Percentiles rank a stretch among this genome's conserved stretches.
Evolutionary conservation across 306 rosid genomes (phyloP).

Genomic region (Hylodesmum podocarpum): DNA sequence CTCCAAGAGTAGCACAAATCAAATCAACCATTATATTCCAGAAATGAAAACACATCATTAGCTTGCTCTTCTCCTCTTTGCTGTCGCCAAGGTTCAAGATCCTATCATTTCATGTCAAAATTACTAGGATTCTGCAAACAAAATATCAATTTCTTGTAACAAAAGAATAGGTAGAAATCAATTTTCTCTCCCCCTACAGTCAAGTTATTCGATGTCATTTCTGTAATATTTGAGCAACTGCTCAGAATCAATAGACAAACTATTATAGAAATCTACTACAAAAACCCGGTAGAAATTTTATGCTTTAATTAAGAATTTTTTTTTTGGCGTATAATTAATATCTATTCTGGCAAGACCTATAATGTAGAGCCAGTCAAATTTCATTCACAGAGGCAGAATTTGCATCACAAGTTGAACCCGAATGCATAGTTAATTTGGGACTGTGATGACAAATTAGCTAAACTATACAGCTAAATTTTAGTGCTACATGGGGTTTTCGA

Average conservation of each 20-base stretch:
- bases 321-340: too few species aligned
- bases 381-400: too few species aligned
- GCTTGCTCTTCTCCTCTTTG: not conserved
- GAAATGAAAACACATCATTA: slow-evolving; percentile 20
- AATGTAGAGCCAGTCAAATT: too few species aligned
- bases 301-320: too few species aligned
- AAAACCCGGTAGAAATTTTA: not conserved
- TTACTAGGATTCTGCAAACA: not conserved
- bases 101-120: not conserved
- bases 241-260: not conserved
- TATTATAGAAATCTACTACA: not conserved
- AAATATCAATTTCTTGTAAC: not conserved
- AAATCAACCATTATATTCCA: slow-evolving; percentile 2
- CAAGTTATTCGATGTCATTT: not conserved
- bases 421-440: too few species aligned
- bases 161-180: not conserved
- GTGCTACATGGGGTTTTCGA: too few species aligned
- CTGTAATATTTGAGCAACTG: not conserved
- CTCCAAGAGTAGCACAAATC: slow-evolving; percentile 28
- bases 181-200: not conserved
- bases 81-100: not conserved
- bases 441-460: too few species aligned
- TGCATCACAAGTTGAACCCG: too few species aligned
- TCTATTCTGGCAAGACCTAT: too few species aligned
- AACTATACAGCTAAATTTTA: too few species aligned